Conservation (phyloP, 148 eudicot species). For the Beta vulgaris region DNA sequence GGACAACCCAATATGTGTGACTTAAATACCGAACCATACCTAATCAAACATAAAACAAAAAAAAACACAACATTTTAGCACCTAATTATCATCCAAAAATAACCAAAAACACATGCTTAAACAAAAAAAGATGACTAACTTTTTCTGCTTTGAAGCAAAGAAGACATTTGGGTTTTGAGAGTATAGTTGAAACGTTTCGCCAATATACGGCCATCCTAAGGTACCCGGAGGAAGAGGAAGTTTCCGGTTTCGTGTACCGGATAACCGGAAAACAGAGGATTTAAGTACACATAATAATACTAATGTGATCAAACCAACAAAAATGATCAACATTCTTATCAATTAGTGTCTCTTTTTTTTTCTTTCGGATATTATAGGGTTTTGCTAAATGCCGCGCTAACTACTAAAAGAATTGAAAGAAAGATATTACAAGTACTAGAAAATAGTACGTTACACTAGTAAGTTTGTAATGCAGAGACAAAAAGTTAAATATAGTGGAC, state of each 20-base stretch:
- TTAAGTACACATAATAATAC: constrained; percentile 25
- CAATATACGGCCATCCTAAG: constrained; percentile 86
- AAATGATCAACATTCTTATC: constrained; percentile 28
- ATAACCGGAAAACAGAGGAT: constrained; percentile 16
- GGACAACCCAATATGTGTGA: constrained; percentile 81
- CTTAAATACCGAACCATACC: constrained; percentile 88
- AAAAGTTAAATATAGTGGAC: constrained; percentile 22
- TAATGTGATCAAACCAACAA: constrained; percentile 26
- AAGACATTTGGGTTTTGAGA: constrained; percentile 86
- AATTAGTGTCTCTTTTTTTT: neutral
- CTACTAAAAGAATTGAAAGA: too few species aligned
- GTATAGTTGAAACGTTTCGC: constrained; percentile 89
- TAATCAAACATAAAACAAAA: constrained; percentile 21
- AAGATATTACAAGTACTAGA: too few species aligned
- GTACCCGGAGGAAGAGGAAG: constrained; percentile 83
- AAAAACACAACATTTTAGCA: constrained; percentile 3
- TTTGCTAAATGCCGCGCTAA: too few species aligned
- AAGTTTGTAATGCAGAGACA: neutral
- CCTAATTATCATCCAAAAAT: neutral
- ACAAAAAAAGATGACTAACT: constrained; percentile 41
- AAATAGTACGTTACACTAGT: neutral
- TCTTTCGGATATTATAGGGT: too few species aligned
- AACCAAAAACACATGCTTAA: neutral
- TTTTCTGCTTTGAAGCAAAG: constrained; percentile 75
- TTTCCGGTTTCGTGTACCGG: constrained; percentile 27